phyloP scores from a whole-genome alignment of 768 basidiomycete species.

The Megacollybia marginata region DNA sequence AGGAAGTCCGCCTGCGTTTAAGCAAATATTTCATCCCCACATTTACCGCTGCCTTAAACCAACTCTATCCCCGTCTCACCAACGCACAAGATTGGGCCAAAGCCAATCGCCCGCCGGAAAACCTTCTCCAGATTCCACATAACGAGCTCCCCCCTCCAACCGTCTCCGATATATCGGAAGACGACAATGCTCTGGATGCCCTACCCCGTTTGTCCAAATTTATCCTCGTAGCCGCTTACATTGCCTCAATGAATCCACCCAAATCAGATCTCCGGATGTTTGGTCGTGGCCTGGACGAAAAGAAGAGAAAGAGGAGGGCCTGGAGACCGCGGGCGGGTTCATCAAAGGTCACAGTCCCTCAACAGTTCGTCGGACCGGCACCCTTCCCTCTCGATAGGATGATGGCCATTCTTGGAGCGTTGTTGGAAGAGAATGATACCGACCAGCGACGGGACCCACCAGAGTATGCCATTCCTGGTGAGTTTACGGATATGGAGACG shows the following conservation, averaged over 20 bases:
- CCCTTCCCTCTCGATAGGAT: constrained; percentile 76
- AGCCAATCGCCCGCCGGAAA: constrained; percentile 37
- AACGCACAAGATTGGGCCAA: constrained; percentile 58
- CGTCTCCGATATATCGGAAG: neutral
- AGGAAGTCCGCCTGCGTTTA: constrained; percentile 62
- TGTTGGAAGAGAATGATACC: constrained; percentile 67
- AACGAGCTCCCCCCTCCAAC: neutral
- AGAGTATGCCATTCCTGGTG: constrained; percentile 52
- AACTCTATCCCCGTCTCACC: constrained; percentile 61
- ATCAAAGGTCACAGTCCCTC: constrained; percentile 46
- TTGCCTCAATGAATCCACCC: constrained; percentile 81
- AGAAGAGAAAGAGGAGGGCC: constrained; percentile 42
- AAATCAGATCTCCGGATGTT: constrained; percentile 81
- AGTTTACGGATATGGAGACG: constrained; percentile 71
- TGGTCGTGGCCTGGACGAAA: constrained; percentile 64
- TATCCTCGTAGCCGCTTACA: constrained; percentile 66
- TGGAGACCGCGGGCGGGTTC: constrained; percentile 22
- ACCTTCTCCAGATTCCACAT: constrained; percentile 26
- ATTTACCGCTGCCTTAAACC: constrained; percentile 53
- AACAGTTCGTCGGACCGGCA: constrained; percentile 72
- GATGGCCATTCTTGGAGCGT: constrained; percentile 68
- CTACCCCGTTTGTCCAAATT: constrained; percentile 69
- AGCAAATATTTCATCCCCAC: constrained; percentile 55
- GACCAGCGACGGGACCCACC: constrained; percentile 38
- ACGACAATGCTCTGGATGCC: constrained; percentile 19